Evolutionary conservation across 768 basidiomycete genomes (phyloP).

Genomic region (Termitomyces heimii): DNA sequence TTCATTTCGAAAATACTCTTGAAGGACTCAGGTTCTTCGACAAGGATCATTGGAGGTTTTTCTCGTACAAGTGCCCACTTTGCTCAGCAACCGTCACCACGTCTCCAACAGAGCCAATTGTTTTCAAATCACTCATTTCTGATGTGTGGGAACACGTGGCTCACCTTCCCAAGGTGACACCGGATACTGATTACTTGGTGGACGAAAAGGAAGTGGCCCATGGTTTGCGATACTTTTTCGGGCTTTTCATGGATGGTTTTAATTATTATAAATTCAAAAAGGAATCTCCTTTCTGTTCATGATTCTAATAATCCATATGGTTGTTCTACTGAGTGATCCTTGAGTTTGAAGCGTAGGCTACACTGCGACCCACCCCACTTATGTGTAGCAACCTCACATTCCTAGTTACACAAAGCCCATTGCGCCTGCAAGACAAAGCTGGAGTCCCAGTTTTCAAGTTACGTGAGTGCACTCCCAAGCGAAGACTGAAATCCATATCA

Average conservation of each 20-base stretch:
- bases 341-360: no score
- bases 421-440: no score
- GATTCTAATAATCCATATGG: no score
- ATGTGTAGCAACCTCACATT: no score
- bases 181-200: neutral
- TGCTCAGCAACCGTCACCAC: no score
- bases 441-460: no score
- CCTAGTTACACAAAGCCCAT: no score
- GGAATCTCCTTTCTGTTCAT: no score
- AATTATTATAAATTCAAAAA: neutral
- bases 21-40: neutral
- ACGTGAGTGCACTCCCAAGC: no score
- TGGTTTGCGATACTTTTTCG: neutral
- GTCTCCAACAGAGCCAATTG: neutral
- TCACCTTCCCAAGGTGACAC: neutral
- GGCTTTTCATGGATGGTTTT: neutral
- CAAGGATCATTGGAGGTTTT: neutral
- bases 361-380: no score
- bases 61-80: neutral
- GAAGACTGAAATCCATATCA: no score
- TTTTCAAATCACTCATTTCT: neutral
- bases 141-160: neutral
- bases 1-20: neutral
- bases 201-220: neutral
- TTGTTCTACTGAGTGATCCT: no score